Base-by-base conservation (phyloP, 768 basidiomycete genomes). In the Tylopilus subfusipes region DNA sequence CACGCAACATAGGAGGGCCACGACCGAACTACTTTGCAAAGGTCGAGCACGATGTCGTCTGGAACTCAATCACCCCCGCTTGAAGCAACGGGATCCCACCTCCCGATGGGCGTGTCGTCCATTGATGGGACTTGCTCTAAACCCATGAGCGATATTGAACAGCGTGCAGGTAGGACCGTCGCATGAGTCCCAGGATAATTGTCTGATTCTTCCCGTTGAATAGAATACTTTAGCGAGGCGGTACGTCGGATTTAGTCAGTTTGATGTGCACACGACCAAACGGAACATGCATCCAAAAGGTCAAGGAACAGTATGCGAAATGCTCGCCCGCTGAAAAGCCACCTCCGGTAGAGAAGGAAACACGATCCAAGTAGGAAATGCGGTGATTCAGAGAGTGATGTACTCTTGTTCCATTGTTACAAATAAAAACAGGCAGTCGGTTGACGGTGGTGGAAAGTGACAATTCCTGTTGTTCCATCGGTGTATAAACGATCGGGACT, bases 31-130 rank as follows among this genome's bases (percentile, higher is more conserved):
- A 11, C n/a, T 9, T 11, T 14, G n/a, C 19, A n/a, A 19, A 22
- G 10, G 21, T 29, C 36, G 18, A 50, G 5, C 27, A 56, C 38
- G 14, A 65, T 63, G 63, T 29, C 66, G 19, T 62, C 66, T 51
- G 81, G 81, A 30, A 80, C 81, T 2, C 74, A 82, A 34, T 82
- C 82, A n/a, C 81, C 80, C 9, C 80, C 81, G 21, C 76, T 81
- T 43, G 78, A 79, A 63, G 74, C 75, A 14, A 78, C 77, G 1
- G 77, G 70, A 36, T 72, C 75, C n/a, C 69, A 78, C 24, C 56
- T 72, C 47, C 77, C 78, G 7, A 76, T 81, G 77, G 78, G 80
- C 21, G 74, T 74, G 12, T 75, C 77, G 14, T 79, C 74, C 46
- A 78, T 80, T 8, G 60, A 73, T 30, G 67, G 71, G 60, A 54